Evolutionary conservation across 2,329 filamentous ascomycete genomes (phyloP), one percentile per base, ranked within the genome.

Genomic region (Grosmannia clavigera): DNA sequence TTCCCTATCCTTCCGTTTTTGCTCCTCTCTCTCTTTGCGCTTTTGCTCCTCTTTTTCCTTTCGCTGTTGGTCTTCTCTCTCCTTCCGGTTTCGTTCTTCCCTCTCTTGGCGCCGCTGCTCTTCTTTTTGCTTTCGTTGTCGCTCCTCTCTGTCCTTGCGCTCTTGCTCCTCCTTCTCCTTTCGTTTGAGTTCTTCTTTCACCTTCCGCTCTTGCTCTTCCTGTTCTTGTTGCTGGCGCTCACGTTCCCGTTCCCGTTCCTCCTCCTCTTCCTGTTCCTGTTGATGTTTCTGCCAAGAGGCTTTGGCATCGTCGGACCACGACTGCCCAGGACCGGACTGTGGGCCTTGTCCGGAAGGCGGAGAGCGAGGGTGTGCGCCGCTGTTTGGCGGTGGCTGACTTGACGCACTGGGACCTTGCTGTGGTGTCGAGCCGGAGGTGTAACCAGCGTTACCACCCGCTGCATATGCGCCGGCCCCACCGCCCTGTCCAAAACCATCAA

Each of bases 1-100:
- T 29, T 55, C 25, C 33, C 27, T 14, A 11, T 33, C 48, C 12
- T 19, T 14, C 14, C 31, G 22, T 70, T 70, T 40, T 68, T 66
- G 31, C 9, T 53, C n/a, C 22, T 82, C 81, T 64, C 86, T 82
- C 64, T 85, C 83, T 64, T 86, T 83, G 58, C 78, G 77, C 38
- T 58, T 11, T 3, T 19, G 35, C 51, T 58, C 25, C 27, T 80
- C 53, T 80, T 67, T 88, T 84, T 61, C 84, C 14, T 33, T 31
- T 76, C 58, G 71, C 69, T 31, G 68, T 60, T 58, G 57, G 22
- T 64, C 55, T 22, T 61, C 31, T 16, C 40, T 6, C 43, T 52
- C 16, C 25, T 27, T 55, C 31, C 29, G 40, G n/a, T 51, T 14
- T n/a, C 46, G 16, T 25, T 52, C 10, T 85, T 64, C 87, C 84